Conservation (phyloP, 2,329 filamentous ascomycete species). For the Paraphaeosphaeria minitans region DNA sequence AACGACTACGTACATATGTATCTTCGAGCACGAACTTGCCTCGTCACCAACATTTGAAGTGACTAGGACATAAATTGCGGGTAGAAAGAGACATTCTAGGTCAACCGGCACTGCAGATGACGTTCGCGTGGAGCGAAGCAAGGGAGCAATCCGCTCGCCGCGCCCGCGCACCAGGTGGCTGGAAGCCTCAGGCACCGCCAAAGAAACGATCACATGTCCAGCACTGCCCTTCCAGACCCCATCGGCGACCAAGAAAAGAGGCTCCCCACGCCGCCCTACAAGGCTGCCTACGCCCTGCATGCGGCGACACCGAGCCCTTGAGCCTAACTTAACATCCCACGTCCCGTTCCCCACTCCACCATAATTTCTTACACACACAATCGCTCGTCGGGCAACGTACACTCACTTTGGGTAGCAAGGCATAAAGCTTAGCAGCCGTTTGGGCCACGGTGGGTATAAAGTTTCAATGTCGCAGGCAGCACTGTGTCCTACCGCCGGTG, state of each 20-base stretch:
- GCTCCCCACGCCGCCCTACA: constrained; percentile 4
- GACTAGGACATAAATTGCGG: too few species aligned
- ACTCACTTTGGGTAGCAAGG: constrained; percentile 5
- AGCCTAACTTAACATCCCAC: constrained; percentile 4
- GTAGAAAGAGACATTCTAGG: too few species aligned
- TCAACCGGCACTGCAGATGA: too few species aligned
- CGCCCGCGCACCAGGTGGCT: background rate
- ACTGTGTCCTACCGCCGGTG: background rate
- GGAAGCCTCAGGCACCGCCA: background rate
- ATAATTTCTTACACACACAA: background rate
- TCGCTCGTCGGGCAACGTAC: background rate
- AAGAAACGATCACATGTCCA: background rate
- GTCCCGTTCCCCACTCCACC: background rate
- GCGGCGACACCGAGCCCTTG: constrained; percentile 3
- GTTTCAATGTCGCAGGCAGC: background rate
- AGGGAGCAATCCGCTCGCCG: background rate
- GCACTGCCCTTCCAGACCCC: background rate
- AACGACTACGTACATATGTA: too few species aligned
- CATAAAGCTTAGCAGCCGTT: constrained; percentile 6
- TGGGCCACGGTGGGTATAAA: background rate
- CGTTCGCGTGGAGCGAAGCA: background rate
- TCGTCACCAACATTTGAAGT: too few species aligned
- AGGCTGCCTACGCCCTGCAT: constrained; percentile 2
- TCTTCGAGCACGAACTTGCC: too few species aligned
- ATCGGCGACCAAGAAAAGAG: constrained; percentile 1